These are phyloP conservation scores for Xylaria telfairii DNA, from an alignment of 495 filamentous ascomycete genomes.

Conservation along the genomic window DNA sequence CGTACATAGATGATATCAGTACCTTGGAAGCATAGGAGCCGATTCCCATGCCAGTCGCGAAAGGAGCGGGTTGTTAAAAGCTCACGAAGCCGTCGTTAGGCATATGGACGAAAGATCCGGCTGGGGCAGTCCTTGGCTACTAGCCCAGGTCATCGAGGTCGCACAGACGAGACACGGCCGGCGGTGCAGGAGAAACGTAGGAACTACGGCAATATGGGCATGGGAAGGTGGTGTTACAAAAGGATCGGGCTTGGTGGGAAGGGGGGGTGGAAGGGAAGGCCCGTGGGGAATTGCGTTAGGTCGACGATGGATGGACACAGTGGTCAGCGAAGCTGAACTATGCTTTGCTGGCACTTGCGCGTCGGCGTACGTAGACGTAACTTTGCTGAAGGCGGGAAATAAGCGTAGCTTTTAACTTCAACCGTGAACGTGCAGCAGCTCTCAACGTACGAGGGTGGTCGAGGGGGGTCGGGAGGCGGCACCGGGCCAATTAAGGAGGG, in stretches of 20 bases:
- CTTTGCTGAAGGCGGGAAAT: not conserved
- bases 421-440: conserved; percentile 7
- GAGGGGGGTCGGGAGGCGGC: conserved; percentile 1
- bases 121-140: not conserved
- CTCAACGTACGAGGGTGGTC: no score
- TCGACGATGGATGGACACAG: not conserved
- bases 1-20: not conserved
- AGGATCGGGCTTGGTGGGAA: not conserved
- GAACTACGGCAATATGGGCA: not conserved
- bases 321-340: conserved; percentile 11
- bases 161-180: conserved; percentile 2
- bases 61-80: not conserved
- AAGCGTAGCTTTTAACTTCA: conserved; percentile 8
- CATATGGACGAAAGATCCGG: conserved; percentile 3
- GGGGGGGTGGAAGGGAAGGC: conserved; percentile 7
- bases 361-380: conserved; percentile 16
- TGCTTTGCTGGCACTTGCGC: conserved; percentile 9
- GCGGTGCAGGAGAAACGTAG: not conserved
- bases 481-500: conserved; percentile 18
- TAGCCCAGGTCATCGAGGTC: conserved; percentile 15
- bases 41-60: not conserved
- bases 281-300: not conserved
- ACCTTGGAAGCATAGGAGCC: not conserved
- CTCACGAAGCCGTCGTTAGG: not conserved
- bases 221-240: not conserved